A percentile compares a stretch with the other conserved stretches of the same genome.
phyloP scores from a whole-genome alignment of 805 yeast genomes.

The Saccharomycopsis sp. region DNA sequence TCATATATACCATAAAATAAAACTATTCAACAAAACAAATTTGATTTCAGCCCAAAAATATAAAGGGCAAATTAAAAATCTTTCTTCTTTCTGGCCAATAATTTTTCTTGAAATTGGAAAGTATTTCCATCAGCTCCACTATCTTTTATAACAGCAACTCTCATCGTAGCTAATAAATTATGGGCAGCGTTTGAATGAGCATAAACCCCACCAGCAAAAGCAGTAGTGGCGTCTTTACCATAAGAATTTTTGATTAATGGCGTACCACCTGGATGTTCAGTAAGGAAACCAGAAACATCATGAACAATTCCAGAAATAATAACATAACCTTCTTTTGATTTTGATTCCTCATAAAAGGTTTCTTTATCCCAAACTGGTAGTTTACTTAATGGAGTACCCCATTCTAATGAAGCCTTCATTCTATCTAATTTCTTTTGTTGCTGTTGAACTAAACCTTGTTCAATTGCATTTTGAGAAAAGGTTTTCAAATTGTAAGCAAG shows the following conservation, averaged over 20 bases:
- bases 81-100: constrained; percentile 29
- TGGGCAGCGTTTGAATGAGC: constrained; percentile 83
- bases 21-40: too few relatives aligned
- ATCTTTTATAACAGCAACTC: constrained; percentile 71
- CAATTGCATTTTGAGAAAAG: constrained; percentile 70
- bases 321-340: constrained; percentile 45
- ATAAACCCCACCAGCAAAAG: constrained; percentile 80
- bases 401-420: constrained; percentile 49
- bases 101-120: constrained; percentile 38
- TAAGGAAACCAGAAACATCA: constrained; percentile 55
- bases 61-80: background rate
- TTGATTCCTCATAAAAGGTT: constrained; percentile 38
- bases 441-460: constrained; percentile 74
- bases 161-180: constrained; percentile 69
- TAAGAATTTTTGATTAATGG: constrained; percentile 58
- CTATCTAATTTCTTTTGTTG: constrained; percentile 70
- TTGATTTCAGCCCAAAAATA: too few relatives aligned
- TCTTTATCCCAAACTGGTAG: constrained; percentile 72
- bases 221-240: constrained; percentile 77
- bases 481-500: constrained; percentile 64
- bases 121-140: constrained; percentile 49
- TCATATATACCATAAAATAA: too few relatives aligned
- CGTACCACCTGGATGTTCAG: constrained; percentile 81
- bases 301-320: constrained; percentile 74
- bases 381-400: constrained; percentile 62